Base-by-base conservation (phyloP, 352 stramenopile species). In the Globisporangium canariense region DNA sequence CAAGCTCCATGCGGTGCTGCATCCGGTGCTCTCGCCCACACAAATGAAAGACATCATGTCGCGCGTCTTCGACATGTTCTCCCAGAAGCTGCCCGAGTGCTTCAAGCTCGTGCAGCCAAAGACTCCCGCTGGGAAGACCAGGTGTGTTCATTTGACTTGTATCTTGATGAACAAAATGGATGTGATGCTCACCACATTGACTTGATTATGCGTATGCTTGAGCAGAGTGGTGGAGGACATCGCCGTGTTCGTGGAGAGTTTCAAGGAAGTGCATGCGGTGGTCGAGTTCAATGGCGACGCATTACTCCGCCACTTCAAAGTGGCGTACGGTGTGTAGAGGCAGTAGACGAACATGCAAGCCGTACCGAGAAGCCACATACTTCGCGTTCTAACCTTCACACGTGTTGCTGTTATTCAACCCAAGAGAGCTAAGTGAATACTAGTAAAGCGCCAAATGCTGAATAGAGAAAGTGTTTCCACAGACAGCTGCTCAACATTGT, bases 31-130 rank as follows among this genome's bases (percentile, higher is more conserved):
- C 9, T 97, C 96, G 10, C 78, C 84, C 4, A 92, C 97, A 49
- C 90, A 99, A 74, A 94, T 99, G 70, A 93, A 97, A 66, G 96
- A 98, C 74, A 89, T 98, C 28, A 97, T 98, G 79, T 96, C 90
- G 32, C 82, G 86, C 41, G 84, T 95, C 40, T 96, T 93, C 46
- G 83, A 94, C 60, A 93, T 94, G 83, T 93, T 94, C 47, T 82
- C 80, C 13, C 83, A 93, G 57, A 96, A 97, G 65, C 75, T 97
- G 43, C 89, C 89, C 6, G 83, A 92, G 38, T 96, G 89, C 58
- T 97, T 97, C 71, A 91, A 92, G 65, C 75, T 78, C 47, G 87
- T 96, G 20, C 75, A 87, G 52, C 90, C 90, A 10, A 84, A 76
- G 62, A 95, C 89, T 0, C 45, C 74, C 7, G 73, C 73, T n/a